Evolutionary conservation across 2,329 filamentous ascomycete species (phyloP).

Genomic region (Beauveria medogensis): DNA sequence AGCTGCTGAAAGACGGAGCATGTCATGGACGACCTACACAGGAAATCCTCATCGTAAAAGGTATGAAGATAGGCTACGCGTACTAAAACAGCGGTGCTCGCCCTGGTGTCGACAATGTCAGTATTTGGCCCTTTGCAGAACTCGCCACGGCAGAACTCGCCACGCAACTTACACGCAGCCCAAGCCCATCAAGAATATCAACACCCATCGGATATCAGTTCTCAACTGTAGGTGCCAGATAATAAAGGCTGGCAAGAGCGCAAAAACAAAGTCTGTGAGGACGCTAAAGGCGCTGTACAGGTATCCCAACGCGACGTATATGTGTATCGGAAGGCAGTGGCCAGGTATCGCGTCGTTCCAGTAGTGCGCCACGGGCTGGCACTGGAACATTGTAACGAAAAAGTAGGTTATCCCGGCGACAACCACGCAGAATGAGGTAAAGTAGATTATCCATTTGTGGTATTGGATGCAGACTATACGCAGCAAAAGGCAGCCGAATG

Average conservation of each 20-base stretch:
- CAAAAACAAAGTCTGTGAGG: conserved; percentile 38
- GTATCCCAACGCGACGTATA: conserved; percentile 39
- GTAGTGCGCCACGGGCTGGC: conserved; percentile 20
- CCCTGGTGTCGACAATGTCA: conserved; percentile 18
- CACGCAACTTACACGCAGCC: conserved; percentile 35
- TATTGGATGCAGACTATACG: conserved; percentile 16
- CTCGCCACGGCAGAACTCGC: no score
- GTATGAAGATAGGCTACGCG: conserved; percentile 27
- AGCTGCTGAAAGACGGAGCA: not conserved
- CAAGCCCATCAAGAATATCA: conserved; percentile 44
- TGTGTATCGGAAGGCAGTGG: conserved; percentile 23
- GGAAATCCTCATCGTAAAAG: conserved; percentile 29
- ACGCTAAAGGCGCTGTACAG: conserved; percentile 39
- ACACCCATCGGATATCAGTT: conserved; percentile 35
- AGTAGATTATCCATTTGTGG: conserved; percentile 21
- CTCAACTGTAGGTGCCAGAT: conserved; percentile 45
- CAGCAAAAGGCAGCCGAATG: conserved; percentile 20
- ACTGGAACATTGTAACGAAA: conserved; percentile 24
- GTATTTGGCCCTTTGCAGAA: not conserved
- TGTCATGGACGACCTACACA: conserved; percentile 21
- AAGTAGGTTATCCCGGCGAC: conserved; percentile 23
- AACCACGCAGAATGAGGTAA: conserved; percentile 21
- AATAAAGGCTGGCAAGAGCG: conserved; percentile 41
- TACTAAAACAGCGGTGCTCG: conserved; percentile 31
- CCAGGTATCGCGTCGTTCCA: conserved; percentile 20